Evolutionary conservation across 192 early-diverging fungal genomes (phyloP), one percentile per base, ranked within the genome.

Genomic region (Coemansia sp.): DNA sequence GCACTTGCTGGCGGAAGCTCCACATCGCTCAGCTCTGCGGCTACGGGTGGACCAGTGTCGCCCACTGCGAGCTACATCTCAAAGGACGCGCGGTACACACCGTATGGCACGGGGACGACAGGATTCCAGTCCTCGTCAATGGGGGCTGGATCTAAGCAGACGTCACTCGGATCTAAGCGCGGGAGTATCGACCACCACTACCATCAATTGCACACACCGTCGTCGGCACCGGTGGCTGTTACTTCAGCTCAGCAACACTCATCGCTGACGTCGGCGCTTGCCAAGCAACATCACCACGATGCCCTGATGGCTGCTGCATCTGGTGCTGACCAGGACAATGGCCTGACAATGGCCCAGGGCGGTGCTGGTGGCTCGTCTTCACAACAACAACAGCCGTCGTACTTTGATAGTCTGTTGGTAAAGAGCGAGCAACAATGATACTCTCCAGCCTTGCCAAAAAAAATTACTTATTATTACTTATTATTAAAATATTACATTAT

Each of bases 121-220:
- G 57, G 49, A 1, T 78, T 78, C 70, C 71, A 77, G 66, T 60
- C 57, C 2, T 60, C 57, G 57, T 5, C 57, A 7, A 60, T 60
- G 57, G 34, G 75, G 11, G 47, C 68, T 20, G 57, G 57, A 18
- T 33, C 29, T 34, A 60, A 60, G 16, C 57, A 60, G 13, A 42
- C 63, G 5, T 65, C 67, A 7, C 57, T 67, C n/a, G 76, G 72
- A 36, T 74, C 75, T 0, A 83, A 83, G 76, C 80, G 80, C 49
- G 76, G 76, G 38, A 83, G 80, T 67, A 66, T 83, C 6, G 80
- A 83, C 70, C 73, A 83, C 57, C 80, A 83, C 63, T 82, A 82
- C 51, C 74, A 69, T 20, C 63, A 67, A 42, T 42, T 77, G 54
- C 80, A 82, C 22, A 57, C 66, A 24, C 62, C 68, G 22, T 44